Base-by-base conservation (phyloP, 768 basidiomycete species). In the Cystobasidium onofrii region DNA sequence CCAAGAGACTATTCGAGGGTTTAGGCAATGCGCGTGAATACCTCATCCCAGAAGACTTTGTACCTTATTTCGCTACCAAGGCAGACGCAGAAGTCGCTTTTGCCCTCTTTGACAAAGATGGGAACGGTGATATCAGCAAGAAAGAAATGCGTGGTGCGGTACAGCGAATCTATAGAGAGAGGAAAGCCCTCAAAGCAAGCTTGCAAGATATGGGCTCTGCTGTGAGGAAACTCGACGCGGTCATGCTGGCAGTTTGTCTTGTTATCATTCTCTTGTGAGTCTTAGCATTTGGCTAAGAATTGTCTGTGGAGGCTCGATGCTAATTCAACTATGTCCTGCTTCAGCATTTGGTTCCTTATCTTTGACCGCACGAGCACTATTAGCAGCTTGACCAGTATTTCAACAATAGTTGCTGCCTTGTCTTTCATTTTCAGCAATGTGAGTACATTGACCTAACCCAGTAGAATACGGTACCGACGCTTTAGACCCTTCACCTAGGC, bases 391-490 rank as follows among this genome's bases (percentile, higher is more conserved):
- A 89, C 90, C 15, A 90, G 89, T 12, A 84, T 91, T 43, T 89
- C 89, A 1, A 89, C 90, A 0, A 86, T 90, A 76, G 86, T 90
- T 74, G 86, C 91, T 55, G 90, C 90, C 1, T 90, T 91, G 79
- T 90, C 89, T 15, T 91, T 91, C 82, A 86, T 91, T 74, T 91
- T 91, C 75, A 90, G 90, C 1, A 86, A 90, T 80, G 89, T 71
- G 55, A 60, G 69, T 17, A 3, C 29, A 7, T 52, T 15, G 18
- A n/a, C n/a, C 34, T 43, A 12, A 10, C 33, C 36, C 64, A 27
- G 23, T 43, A 34, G 20, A 25, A 52, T 46, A 15, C 23, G 29
- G 15, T 23, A 66, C 33, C 41, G 31, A 39, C 13, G 63, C 6
- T 39, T 6, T 15, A 39, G 17, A 33, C 20, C 13, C 29, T 3